Percentiles rank a stretch among this genome's conserved stretches.
These are phyloP conservation scores for Schizophyllum amplum DNA, from an alignment of 1,284 basidiomycete genomes.

Conservation along the genomic window DNA sequence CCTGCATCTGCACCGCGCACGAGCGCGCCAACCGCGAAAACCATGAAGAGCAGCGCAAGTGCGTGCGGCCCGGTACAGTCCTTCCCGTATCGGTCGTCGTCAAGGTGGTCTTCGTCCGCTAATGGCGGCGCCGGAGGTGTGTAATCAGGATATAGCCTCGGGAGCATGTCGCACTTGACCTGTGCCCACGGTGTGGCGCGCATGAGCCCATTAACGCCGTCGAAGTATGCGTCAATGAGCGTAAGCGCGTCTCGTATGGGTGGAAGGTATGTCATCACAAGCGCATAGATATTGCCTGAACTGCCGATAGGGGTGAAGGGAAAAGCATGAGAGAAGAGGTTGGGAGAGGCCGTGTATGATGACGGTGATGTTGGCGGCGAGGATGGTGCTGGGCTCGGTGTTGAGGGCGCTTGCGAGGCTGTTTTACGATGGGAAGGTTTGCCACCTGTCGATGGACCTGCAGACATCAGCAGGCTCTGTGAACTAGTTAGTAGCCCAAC, in stretches of 20 bases:
- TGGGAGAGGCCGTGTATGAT: conserved; percentile 28
- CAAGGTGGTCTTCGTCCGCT: conserved; percentile 1
- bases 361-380: conserved; percentile 24
- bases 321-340: conserved; percentile 53
- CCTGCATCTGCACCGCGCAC: conserved; percentile 21
- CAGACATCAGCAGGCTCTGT: conserved; percentile 24
- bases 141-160: conserved; percentile 16
- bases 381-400: conserved; percentile 20
- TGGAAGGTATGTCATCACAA: conserved; percentile 47
- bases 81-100: conserved; percentile 8
- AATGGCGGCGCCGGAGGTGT: conserved; percentile 2
- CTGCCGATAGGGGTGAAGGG: conserved; percentile 57
- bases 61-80: conserved; percentile 12
- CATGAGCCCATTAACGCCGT: conserved; percentile 54
- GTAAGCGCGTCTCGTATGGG: conserved; percentile 34
- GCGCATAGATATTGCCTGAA: conserved; percentile 32
- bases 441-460: conserved; percentile 2
- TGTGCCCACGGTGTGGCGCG: conserved; percentile 40
- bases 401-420: conserved; percentile 6
- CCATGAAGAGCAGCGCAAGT: conserved; percentile 52
- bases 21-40: conserved; percentile 54
- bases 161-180: conserved; percentile 45
- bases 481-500: conserved; percentile 5
- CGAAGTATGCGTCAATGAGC: conserved; percentile 44
- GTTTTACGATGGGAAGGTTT: not conserved